phyloP scores from a whole-genome alignment of 2,329 filamentous ascomycete species.

The Hymenoscyphus fructigenus region DNA sequence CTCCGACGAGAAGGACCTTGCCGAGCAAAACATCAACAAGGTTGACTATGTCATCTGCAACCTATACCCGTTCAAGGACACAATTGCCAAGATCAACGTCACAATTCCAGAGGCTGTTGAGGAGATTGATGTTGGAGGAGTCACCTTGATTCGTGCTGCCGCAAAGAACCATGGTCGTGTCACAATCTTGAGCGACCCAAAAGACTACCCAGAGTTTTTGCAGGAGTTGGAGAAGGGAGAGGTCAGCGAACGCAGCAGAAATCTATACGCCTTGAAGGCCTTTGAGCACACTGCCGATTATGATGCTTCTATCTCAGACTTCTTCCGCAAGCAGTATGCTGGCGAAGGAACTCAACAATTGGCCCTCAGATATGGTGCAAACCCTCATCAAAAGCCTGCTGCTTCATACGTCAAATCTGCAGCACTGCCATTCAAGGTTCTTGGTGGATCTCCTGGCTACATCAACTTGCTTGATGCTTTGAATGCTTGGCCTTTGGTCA shows the following conservation, averaged over 20 bases:
- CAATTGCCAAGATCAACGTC: constrained; percentile 93
- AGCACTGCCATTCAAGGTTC: constrained; percentile 89
- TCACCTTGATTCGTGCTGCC: constrained; percentile 91
- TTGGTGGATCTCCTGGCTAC: constrained; percentile 87
- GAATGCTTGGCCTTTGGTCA: constrained; percentile 95
- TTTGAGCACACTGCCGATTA: constrained; percentile 99
- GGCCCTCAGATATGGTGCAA: constrained; percentile 88
- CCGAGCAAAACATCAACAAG: constrained; percentile 91
- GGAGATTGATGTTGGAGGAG: constrained; percentile 97
- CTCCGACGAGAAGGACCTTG: constrained; percentile 94
- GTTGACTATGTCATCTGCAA: constrained; percentile 98
- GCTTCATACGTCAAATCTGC: constrained; percentile 74
- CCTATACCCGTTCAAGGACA: constrained; percentile 98
- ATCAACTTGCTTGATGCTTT: constrained; percentile 96
- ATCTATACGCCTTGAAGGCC: constrained; percentile 91
- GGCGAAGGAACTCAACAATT: constrained; percentile 79
- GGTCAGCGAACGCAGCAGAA: constrained; percentile 80
- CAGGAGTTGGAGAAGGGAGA: constrained; percentile 85
- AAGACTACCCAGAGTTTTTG: constrained; percentile 91
- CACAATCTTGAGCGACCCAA: constrained; percentile 91
- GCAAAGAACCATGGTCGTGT: constrained; percentile 98
- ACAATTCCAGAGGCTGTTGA: constrained; percentile 96
- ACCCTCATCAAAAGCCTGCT: constrained; percentile 97
- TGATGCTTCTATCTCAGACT: constrained; percentile 89
- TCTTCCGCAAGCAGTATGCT: constrained; percentile 97